phyloP scores from a whole-genome alignment of 192 early-diverging fungal species.

The Coemansia sp. region DNA sequence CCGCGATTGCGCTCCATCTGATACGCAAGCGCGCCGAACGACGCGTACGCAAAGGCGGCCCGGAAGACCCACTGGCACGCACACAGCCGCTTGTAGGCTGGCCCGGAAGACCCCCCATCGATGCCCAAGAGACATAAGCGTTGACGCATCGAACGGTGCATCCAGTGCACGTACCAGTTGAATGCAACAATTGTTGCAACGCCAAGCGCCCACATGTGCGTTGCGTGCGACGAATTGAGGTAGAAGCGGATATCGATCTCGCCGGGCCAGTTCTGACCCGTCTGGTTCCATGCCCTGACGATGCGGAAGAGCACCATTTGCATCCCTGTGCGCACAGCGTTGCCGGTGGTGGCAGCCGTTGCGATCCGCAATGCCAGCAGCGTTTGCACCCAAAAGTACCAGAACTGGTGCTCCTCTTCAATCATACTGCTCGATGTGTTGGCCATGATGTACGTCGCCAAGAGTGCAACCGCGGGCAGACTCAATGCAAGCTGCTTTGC shows the following conservation, averaged over 20 bases:
- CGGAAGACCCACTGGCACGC: conserved; percentile 25
- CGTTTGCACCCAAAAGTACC: conserved; percentile 75
- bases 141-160: conserved; percentile 12
- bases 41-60: conserved; percentile 16
- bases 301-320: conserved; percentile 50
- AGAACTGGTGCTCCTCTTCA: conserved; percentile 77
- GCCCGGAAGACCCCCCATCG: neutral
- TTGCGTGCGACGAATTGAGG: conserved; percentile 18
- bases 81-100: neutral
- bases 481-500: conserved; percentile 13
- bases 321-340: conserved; percentile 7
- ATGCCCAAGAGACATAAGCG: neutral
- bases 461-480: conserved; percentile 27
- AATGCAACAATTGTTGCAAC: conserved; percentile 7
- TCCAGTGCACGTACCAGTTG: conserved; percentile 15
- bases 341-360: conserved; percentile 10
- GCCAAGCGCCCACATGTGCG: conserved; percentile 37
- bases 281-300: conserved; percentile 51
- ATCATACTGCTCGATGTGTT: conserved; percentile 70
- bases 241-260: conserved; percentile 41
- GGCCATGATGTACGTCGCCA: conserved; percentile 58
- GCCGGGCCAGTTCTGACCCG: conserved; percentile 48
- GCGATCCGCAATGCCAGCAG: conserved; percentile 50
- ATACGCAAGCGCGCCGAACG: conserved; percentile 32
- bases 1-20: conserved; percentile 42